Conservation (phyloP, 1,284 basidiomycete species). For the Moesziomyces globuligerus region DNA sequence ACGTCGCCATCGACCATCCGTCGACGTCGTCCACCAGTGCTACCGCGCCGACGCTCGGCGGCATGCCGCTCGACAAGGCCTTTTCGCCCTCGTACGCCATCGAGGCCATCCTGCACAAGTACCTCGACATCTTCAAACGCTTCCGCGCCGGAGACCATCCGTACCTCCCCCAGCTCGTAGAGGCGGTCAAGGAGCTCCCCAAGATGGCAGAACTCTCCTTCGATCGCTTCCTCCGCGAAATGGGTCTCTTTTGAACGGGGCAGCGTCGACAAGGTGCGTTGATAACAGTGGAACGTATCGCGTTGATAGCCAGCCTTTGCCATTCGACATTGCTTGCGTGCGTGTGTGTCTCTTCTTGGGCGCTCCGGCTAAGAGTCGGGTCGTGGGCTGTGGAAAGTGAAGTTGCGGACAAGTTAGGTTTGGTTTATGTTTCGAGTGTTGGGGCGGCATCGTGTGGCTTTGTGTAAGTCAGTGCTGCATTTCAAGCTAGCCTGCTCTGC, state of each 20-base stretch:
- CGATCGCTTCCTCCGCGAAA: constrained; percentile 33
- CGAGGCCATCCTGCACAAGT: constrained; percentile 55
- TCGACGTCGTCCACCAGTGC: constrained; percentile 11
- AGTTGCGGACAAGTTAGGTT: too few species aligned
- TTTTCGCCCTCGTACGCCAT: constrained; percentile 43
- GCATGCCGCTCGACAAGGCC: constrained; percentile 28
- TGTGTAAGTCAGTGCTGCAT: too few species aligned
- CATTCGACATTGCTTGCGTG: too few species aligned
- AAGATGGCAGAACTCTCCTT: constrained; percentile 47
- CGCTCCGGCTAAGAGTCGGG: too few species aligned
- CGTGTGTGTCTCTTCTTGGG: too few species aligned
- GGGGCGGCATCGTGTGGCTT: too few species aligned
- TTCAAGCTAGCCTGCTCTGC: too few species aligned
- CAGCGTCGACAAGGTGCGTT: too few species aligned
- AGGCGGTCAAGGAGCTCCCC: constrained; percentile 52
- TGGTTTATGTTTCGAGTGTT: too few species aligned
- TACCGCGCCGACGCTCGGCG: constrained; percentile 1
- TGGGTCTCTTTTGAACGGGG: constrained; percentile 25
- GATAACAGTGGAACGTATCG: too few species aligned
- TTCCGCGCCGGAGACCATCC: constrained; percentile 55
- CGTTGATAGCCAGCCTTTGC: too few species aligned
- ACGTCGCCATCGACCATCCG: constrained; percentile 13
- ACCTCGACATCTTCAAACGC: constrained; percentile 49
- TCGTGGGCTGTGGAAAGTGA: too few species aligned
- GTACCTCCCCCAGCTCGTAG: constrained; percentile 42